Evolutionary conservation across 2,329 filamentous ascomycete species (phyloP).

Genomic region (Arachnopeziza araneosa): DNA sequence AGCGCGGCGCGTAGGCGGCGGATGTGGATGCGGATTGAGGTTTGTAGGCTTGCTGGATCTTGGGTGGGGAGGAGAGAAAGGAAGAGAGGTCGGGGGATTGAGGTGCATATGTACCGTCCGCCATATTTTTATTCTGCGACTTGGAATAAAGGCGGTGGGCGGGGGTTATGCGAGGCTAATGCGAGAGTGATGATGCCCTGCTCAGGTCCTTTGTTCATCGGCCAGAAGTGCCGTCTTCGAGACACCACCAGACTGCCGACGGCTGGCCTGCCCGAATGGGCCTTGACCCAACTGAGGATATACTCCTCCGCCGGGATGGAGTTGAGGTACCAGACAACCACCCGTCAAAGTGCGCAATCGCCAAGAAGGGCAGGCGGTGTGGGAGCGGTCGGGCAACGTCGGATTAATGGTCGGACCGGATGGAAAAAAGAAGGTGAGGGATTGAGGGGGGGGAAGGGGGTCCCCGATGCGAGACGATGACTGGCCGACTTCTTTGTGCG

Average conservation of each 20-base stretch:
- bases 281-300: neutral
- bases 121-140: constrained; percentile 11
- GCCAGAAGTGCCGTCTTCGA: neutral
- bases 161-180: constrained; percentile 25
- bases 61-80: constrained; percentile 24
- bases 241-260: neutral
- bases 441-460: neutral
- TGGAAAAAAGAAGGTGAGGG: neutral
- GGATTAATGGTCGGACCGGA: neutral
- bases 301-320: neutral
- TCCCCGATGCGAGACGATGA: neutral
- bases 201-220: neutral
- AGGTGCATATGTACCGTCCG: constrained; percentile 30
- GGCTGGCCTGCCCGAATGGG: neutral
- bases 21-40: constrained; percentile 5
- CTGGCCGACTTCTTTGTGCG: neutral
- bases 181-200: constrained; percentile 13
- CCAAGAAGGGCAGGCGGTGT: neutral
- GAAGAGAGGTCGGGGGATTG: constrained; percentile 31
- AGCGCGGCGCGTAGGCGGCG: constrained; percentile 23
- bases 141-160: constrained; percentile 15
- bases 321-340: no score
- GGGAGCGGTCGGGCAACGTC: neutral
- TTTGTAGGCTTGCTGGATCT: constrained; percentile 20
- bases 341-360: neutral